These are phyloP conservation scores for Solanum clarkiae DNA, from an alignment of 257 asterid genomes.

Conservation along the genomic window DNA sequence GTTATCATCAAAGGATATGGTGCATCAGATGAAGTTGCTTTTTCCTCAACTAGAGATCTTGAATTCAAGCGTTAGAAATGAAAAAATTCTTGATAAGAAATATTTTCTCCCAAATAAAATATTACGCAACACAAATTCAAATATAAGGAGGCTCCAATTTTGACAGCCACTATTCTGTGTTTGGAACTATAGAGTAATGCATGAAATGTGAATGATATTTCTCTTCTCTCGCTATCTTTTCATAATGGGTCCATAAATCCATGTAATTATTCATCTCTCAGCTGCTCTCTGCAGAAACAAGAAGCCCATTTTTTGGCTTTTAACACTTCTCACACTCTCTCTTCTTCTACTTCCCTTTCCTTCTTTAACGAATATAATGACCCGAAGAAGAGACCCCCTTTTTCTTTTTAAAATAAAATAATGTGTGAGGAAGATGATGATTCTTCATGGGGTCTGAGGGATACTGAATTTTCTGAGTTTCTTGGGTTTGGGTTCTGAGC, in stretches of 20 bases:
- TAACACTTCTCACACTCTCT: conserved; percentile 7
- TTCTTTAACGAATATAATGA: neutral
- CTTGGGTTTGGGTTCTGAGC: conserved; percentile 54
- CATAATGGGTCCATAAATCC: conserved; percentile 42
- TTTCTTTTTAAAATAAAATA: neutral
- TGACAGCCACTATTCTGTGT: neutral
- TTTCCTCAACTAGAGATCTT: too few relatives aligned
- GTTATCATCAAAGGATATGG: too few relatives aligned
- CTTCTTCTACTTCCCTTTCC: conserved; percentile 7
- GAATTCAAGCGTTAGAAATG: too few relatives aligned
- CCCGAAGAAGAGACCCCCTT: neutral
- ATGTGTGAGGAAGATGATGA: conserved; percentile 14
- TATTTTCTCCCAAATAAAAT: too few relatives aligned
- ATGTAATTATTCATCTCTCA: conserved; percentile 17
- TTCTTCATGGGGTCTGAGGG: conserved; percentile 34
- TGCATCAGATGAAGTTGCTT: too few relatives aligned
- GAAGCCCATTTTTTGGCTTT: conserved; percentile 19
- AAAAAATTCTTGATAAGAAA: too few relatives aligned
- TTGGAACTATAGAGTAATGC: neutral
- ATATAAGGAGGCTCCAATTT: neutral
- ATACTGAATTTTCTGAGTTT: conserved; percentile 36
- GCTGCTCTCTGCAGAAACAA: conserved; percentile 15
- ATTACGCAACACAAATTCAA: too few relatives aligned
- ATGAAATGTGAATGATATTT: neutral
- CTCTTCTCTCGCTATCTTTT: conserved; percentile 10